These are phyloP conservation scores for Ceratobasidium sp. DNA, from an alignment of 1,284 basidiomycete genomes.

Conservation along the genomic window DNA sequence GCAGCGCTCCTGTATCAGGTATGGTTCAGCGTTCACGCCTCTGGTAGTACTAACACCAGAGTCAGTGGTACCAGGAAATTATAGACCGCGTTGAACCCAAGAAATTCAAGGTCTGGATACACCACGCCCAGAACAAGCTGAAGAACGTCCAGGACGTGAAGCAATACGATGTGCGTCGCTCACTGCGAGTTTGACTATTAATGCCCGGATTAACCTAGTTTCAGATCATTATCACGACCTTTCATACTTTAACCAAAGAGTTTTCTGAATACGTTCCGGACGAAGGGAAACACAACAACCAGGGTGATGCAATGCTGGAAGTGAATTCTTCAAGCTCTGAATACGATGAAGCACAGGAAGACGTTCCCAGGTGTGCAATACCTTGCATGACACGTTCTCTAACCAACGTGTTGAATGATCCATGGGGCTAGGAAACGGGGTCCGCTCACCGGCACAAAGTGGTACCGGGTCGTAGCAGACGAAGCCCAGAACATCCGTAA, in stretches of 20 bases:
- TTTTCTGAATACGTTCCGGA: conserved; percentile 57
- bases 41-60: no score
- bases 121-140: conserved; percentile 73
- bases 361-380: conserved; percentile 52
- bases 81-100: conserved; percentile 66
- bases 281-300: conserved; percentile 16
- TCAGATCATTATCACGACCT: conserved; percentile 71
- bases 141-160: conserved; percentile 60
- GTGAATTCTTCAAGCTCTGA: conserved; percentile 38
- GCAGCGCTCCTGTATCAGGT: conserved; percentile 74
- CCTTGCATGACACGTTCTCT: neutral
- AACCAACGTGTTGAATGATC: no score
- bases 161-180: conserved; percentile 62
- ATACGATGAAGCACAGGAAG: conserved; percentile 56
- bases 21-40: conserved; percentile 9
- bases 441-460: conserved; percentile 64
- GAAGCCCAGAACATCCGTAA: conserved; percentile 78
- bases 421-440: conserved; percentile 51
- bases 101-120: conserved; percentile 70
- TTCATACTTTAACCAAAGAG: conserved; percentile 69
- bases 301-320: conserved; percentile 58
- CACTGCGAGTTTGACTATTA: neutral
- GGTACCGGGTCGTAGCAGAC: conserved; percentile 71
- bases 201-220: neutral
- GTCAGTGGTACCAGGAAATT: conserved; percentile 77